phyloP scores from a whole-genome alignment of 495 filamentous ascomycete species.

The Platismatia glauca region DNA sequence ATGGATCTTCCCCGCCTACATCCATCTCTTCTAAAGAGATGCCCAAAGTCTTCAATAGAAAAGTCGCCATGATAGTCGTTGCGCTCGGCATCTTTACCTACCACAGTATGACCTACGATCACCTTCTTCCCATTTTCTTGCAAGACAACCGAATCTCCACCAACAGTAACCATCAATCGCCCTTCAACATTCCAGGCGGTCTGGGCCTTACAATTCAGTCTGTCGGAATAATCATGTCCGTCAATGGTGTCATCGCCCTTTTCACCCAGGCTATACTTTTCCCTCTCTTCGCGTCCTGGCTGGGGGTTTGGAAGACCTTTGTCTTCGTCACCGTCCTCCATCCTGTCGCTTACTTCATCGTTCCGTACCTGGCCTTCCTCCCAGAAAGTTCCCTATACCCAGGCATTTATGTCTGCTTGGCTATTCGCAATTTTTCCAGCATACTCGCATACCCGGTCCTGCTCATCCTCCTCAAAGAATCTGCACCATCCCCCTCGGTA shows the following conservation, averaged over 20 bases:
- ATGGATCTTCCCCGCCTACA: slow-evolving; percentile 35
- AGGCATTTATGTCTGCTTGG: slow-evolving; percentile 64
- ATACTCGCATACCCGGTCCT: slow-evolving; percentile 73
- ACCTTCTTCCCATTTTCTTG: slow-evolving; percentile 74
- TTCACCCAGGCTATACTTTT: slow-evolving; percentile 71
- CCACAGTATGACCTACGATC: slow-evolving; percentile 81
- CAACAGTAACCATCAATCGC: slow-evolving; percentile 26
- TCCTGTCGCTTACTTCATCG: slow-evolving; percentile 65
- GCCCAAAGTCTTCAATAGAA: slow-evolving; percentile 51
- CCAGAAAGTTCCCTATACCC: slow-evolving; percentile 48
- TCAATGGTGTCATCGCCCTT: slow-evolving; percentile 71
- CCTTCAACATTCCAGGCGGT: slow-evolving; percentile 60
- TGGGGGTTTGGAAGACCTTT: slow-evolving; percentile 71
- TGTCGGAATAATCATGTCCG: slow-evolving; percentile 69
- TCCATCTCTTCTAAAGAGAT: slow-evolving; percentile 26
- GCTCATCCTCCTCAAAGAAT: slow-evolving; percentile 77
- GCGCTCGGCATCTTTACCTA: slow-evolving; percentile 78
- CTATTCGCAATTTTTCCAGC: slow-evolving; percentile 63
- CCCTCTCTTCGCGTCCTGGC: slow-evolving; percentile 55
- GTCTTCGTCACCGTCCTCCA: slow-evolving; percentile 65
- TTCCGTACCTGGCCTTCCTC: slow-evolving; percentile 58
- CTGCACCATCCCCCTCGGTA: slow-evolving; percentile 54
- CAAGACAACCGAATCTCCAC: slow-evolving; percentile 51
- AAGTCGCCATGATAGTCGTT: slow-evolving; percentile 58
- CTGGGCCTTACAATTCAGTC: slow-evolving; percentile 63